Evolutionary conservation across 2,329 filamentous ascomycete species (phyloP), one percentile per base, ranked within the genome.

Genomic region (Phialophora verrucosa): DNA sequence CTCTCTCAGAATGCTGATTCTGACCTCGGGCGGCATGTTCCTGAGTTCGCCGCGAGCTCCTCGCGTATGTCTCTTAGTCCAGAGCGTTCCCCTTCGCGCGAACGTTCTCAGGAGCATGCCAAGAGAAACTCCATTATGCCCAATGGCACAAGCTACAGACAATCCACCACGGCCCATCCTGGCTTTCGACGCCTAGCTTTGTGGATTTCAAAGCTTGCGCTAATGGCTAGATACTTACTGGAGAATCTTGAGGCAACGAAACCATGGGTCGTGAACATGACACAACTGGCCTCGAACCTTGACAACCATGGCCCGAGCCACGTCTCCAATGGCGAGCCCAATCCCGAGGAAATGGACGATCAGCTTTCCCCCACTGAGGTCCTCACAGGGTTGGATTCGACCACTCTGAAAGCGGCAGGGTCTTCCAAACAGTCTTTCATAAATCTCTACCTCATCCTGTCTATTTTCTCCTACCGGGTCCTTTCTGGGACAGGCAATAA

Each of bases 131-230:
- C 63, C 10, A 32, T 63, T 3, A 49, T 68, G n/a, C 31, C 68
- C 8, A 56, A 70, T 31, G 63, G 65, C 3, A 44, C 61, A 10
- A 49, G 8, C 49, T 29, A 27, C 11, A 60, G 38, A 61, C 65
- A 66, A 12, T 14, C 49, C 47, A 23, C 31, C 23, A 47, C 44
- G n/a, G 56, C 60, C 17, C 65, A 60, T 20, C 35, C 81, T 14
- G 93, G 94, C 0, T 81, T 93, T 0, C 91, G 96, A 74, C 91
- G 96, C 62, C 82, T 98, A 27, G 91, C 93, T 42, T 91, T 91
- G 53, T 88, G 88, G 67, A 86, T 94, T 73, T 94, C 92, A 5
- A 92, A 97, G 74, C 83, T 98, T 2, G 90, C 92, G 67, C 82
- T 91, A 63, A 80, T 97, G 49, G 93, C 92, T 8, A 85, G 94